Base-by-base conservation (phyloP, 2,329 filamentous ascomycete species). In the Tolypocladium capitatum region DNA sequence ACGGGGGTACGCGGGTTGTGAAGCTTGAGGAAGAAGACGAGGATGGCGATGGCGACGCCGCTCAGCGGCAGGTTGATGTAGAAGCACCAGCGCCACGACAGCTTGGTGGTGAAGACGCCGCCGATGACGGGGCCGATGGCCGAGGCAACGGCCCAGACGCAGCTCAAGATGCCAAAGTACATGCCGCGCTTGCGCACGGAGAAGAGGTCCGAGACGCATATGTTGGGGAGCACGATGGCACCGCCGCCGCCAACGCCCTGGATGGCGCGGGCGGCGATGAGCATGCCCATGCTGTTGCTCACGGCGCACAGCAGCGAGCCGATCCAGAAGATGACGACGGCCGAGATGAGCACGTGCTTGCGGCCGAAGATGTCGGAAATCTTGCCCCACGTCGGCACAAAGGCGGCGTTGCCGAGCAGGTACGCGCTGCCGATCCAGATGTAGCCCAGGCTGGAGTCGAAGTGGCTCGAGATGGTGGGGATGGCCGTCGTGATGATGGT, bases 381-480 rank as follows among this genome's bases (percentile, higher is more conserved):
- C 55, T 77, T 76, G 48, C 81, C 83, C 84, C 84, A 90, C 45
- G 83, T 78, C 0, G 84, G 83, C 0, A 78, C 77, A 1, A 76
- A 74, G 61, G 71, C 76, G 1, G 83, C 80, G 58, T 80, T 83
- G 48, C 80, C 83, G 11, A 90, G 75, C 7, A 88, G 70, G 58
- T 85, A 91, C 3, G 84, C 79, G 34, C 76, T 80, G 14, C 85
- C 85, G 51, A 91, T 81, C 86, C 85, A 90, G 46, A 81, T 76
- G 64, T 89, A 90, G 24, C 84, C 84, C 16, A 76, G 69, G 3
- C 78, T 78, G 6, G 83, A 84, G 41, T 79, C 59, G 51, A 90
- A 76, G 50, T 84, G 71, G 32, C 65, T 64, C 5, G 77, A 72
- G 52, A 86, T 85, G 14, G 78, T 80, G 0, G 83, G 81, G 5